Evolutionary conservation across 2,329 filamentous ascomycete genomes (phyloP).

Genomic region (Fusarium nelsonii): DNA sequence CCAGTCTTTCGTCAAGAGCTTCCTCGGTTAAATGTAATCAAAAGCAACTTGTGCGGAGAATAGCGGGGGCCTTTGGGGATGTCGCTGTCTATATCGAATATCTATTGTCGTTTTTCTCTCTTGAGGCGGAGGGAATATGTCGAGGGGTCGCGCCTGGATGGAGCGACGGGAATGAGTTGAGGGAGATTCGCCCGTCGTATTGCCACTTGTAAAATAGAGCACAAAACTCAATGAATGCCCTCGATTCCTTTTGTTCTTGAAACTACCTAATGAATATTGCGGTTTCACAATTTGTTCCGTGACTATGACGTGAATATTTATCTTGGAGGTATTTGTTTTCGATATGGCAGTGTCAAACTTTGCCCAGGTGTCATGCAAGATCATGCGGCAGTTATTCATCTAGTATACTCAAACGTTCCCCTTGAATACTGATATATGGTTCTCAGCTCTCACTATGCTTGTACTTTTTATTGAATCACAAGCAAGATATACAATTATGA

Average conservation of each 20-base stretch:
- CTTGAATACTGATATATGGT: not conserved
- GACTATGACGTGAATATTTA: not conserved
- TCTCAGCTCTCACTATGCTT: not conserved
- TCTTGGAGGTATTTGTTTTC: not conserved
- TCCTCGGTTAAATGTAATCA: conserved; percentile 68
- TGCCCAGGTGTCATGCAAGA: not conserved
- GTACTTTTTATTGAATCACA: not conserved
- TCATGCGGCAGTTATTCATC: not conserved
- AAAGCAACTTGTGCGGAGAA: conserved; percentile 49
- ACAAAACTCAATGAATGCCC: conserved; percentile 71
- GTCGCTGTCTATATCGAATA: conserved; percentile 63
- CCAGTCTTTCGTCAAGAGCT: conserved; percentile 91
- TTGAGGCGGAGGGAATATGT: conserved; percentile 60
- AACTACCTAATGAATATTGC: conserved; percentile 17
- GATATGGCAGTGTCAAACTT: not conserved
- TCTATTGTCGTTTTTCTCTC: conserved; percentile 61
- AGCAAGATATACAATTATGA: not conserved
- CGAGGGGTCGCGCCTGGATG: conserved; percentile 61
- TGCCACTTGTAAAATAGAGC: conserved; percentile 74
- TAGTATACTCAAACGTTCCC: not conserved
- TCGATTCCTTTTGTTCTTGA: conserved; percentile 69
- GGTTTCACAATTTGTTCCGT: not conserved
- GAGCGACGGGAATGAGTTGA: conserved; percentile 59
- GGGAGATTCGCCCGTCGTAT: conserved; percentile 62
- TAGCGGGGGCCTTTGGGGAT: conserved; percentile 53